Conservation (phyloP, 306 rosid species). For the Prunus kanzakura region DNA sequence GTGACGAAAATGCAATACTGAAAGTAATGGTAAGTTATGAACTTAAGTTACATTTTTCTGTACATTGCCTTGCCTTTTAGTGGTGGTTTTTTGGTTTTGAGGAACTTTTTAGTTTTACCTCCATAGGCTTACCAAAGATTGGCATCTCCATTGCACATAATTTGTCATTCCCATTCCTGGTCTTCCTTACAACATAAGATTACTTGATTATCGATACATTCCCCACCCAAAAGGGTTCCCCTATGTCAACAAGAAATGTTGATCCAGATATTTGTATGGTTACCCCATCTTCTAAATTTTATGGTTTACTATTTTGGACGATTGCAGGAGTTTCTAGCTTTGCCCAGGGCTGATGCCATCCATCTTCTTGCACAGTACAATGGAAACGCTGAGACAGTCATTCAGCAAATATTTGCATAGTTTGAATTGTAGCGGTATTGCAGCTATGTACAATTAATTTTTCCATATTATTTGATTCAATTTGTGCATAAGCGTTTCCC, state of each 20-base stretch:
- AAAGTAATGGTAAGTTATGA: slow-evolving; percentile 88
- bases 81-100: background rate
- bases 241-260: no score
- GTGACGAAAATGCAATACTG: slow-evolving; percentile 86
- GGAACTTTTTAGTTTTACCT: background rate
- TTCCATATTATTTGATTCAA: slow-evolving; percentile 47
- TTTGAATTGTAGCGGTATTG: slow-evolving; percentile 13
- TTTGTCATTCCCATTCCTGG: background rate
- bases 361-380: slow-evolving; percentile 93
- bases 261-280: background rate
- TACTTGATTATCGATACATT: background rate
- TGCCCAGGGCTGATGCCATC: slow-evolving; percentile 98
- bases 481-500: slow-evolving; percentile 28
- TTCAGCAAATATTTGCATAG: slow-evolving; percentile 88
- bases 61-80: background rate
- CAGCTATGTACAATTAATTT: slow-evolving; percentile 18
- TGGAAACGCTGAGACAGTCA: slow-evolving; percentile 92
- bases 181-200: background rate
- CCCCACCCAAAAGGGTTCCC: no score
- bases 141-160: background rate
- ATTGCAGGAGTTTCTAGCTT: slow-evolving; percentile 88
- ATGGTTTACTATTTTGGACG: slow-evolving; percentile 3
- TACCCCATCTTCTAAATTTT: background rate
- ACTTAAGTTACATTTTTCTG: background rate
- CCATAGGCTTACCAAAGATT: background rate